A percentile compares a stretch with the other conserved stretches of the same genome.
These are phyloP conservation scores for Dissoconium aciculare DNA, from an alignment of 2,329 filamentous ascomycete genomes.

Conservation along the genomic window DNA sequence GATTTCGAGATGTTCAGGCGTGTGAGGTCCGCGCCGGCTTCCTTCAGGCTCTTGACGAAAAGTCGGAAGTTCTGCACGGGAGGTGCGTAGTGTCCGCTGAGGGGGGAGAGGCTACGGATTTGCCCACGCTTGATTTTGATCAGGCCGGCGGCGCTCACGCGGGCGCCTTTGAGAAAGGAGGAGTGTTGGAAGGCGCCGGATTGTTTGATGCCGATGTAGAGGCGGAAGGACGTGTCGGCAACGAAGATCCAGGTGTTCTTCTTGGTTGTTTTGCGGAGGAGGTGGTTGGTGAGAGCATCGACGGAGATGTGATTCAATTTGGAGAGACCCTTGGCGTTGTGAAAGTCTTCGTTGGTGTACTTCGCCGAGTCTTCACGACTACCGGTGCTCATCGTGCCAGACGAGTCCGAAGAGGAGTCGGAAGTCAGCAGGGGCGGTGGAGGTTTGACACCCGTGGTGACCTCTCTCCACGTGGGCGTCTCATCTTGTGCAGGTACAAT, in stretches of 20 bases:
- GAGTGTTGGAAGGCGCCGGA: constrained; percentile 82
- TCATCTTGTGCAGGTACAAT: constrained; percentile 32
- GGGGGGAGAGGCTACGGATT: constrained; percentile 53
- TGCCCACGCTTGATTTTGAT: constrained; percentile 75
- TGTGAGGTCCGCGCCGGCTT: constrained; percentile 62
- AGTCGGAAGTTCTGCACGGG: constrained; percentile 69
- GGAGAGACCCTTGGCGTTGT: constrained; percentile 44
- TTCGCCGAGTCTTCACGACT: constrained; percentile 48
- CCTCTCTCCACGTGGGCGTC: constrained; percentile 29
- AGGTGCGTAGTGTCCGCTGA: constrained; percentile 67
- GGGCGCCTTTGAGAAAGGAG: constrained; percentile 69
- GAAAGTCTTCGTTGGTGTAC: constrained; percentile 49
- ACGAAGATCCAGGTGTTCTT: constrained; percentile 93
- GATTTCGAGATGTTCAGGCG: constrained; percentile 65
- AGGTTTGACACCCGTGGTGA: constrained; percentile 20
- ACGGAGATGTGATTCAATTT: constrained; percentile 54
- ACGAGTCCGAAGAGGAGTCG: constrained; percentile 19
- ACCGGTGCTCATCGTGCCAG: constrained; percentile 30
- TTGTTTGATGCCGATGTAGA: constrained; percentile 84
- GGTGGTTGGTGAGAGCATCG: constrained; percentile 60
- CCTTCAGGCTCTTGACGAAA: constrained; percentile 59
- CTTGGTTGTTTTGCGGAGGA: constrained; percentile 63
- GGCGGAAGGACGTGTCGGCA: constrained; percentile 65
- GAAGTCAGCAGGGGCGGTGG: constrained; percentile 8
- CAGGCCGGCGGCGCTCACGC: constrained; percentile 68